Percentiles rank a stretch among this genome's conserved stretches.
Conservation (phyloP, 768 basidiomycete species). For the Lactifluus piperatus region DNA sequence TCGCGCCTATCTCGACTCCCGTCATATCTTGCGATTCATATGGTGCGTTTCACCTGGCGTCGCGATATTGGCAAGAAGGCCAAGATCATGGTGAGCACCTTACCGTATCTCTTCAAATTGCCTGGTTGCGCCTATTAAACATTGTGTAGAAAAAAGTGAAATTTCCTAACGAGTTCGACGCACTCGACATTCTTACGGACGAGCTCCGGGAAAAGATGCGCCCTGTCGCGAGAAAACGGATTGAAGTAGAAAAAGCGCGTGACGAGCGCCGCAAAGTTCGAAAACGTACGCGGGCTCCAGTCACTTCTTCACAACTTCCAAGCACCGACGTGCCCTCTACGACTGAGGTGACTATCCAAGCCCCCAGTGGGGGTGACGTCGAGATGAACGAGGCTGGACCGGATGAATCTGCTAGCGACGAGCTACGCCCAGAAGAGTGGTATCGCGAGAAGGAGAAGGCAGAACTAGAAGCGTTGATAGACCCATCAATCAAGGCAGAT, state of each 20-base stretch:
- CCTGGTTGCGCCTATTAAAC: background rate
- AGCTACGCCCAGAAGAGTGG: conserved; percentile 56
- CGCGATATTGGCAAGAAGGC: conserved; percentile 86
- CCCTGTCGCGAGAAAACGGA: conserved; percentile 62
- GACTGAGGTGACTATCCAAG: conserved; percentile 1
- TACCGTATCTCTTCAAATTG: background rate
- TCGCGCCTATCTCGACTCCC: conserved; percentile 82
- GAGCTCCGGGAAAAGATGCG: conserved; percentile 65
- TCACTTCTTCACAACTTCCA: conserved; percentile 25
- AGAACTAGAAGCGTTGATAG: conserved; percentile 57
- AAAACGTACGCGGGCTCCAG: conserved; percentile 53
- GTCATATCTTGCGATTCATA: conserved; percentile 77
- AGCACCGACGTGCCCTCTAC: background rate
- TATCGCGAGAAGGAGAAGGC: conserved; percentile 56
- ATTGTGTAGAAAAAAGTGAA: conserved; percentile 71
- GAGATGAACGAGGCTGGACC: conserved; percentile 37
- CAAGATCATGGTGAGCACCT: conserved; percentile 77
- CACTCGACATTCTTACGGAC: conserved; percentile 70
- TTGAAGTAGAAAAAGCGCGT: conserved; percentile 78
- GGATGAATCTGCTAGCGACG: conserved; percentile 28
- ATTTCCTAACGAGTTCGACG: conserved; percentile 85
- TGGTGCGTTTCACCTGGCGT: conserved; percentile 96
- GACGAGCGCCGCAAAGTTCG: conserved; percentile 74
- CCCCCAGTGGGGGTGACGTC: conserved; percentile 32
- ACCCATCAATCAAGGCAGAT: conserved; percentile 54